These are phyloP conservation scores for Cladobotryum protrusum DNA, from an alignment of 2,329 filamentous ascomycete genomes.

Conservation along the genomic window DNA sequence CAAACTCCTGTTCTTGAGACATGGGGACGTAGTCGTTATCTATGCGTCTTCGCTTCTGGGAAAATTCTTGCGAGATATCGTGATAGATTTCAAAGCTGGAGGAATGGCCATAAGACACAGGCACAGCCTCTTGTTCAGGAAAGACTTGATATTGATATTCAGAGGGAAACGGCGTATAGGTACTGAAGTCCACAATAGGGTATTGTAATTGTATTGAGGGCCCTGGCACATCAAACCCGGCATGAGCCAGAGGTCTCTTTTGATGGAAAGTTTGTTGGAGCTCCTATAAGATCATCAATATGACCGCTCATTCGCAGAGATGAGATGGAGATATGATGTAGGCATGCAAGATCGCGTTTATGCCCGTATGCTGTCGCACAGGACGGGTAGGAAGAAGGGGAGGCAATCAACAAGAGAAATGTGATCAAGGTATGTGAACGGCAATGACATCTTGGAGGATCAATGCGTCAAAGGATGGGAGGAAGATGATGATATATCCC, in stretches of 20 bases:
- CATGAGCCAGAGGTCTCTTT: conserved; percentile 24
- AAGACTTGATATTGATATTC: conserved; percentile 20
- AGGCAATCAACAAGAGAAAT: conserved; percentile 16
- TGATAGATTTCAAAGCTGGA: conserved; percentile 26
- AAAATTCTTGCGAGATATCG: conserved; percentile 19
- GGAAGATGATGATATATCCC: conserved; percentile 36
- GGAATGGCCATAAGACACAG: conserved; percentile 25
- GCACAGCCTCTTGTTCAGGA: conserved; percentile 23
- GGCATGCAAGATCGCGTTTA: background rate
- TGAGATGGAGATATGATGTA: background rate
- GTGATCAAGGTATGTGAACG: conserved; percentile 23
- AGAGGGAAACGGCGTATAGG: conserved; percentile 20
- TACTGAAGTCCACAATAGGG: conserved; percentile 17
- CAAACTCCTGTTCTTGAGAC: conserved; percentile 20
- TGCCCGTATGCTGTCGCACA: background rate
- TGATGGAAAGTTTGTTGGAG: conserved; percentile 21
- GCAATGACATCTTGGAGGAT: conserved; percentile 14
- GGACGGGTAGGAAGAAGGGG: background rate
- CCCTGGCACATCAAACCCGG: conserved; percentile 19
- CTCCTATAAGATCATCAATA: conserved; percentile 34
- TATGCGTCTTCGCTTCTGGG: conserved; percentile 28
- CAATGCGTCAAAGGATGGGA: conserved; percentile 22
- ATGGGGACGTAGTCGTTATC: conserved; percentile 25
- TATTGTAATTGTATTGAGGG: conserved; percentile 11
- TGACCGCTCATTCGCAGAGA: conserved; percentile 23